Base-by-base conservation (phyloP, 805 yeast species). In the Debaryomyces prosopidis region DNA sequence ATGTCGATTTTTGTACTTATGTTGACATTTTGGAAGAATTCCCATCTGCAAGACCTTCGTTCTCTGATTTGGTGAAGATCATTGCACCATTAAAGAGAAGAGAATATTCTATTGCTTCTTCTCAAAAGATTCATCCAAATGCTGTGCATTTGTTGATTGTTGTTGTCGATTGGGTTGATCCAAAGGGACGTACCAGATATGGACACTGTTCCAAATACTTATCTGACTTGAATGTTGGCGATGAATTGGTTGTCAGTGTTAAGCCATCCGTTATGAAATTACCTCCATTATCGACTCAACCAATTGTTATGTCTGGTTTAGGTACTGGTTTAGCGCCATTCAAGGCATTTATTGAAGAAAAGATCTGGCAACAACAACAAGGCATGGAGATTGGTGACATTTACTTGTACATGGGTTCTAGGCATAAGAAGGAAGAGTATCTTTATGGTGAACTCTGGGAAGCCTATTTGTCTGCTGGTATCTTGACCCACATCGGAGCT, bases 261-360 rank as follows among this genome's bases (percentile, higher is more conserved):
- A 92, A 92, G 71, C 96, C 97, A 26, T 89, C 97, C 8, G 97
- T 92, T 38, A 91, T 92, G 97, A 92, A 91, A 70, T 75, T 92
- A 51, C 98, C 98, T 49, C 87, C 91, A 57, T 76, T 81, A 51
- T 79, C 96, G 8, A 81, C 83, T 39, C 92, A 89, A 63, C 97
- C 98, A 17, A 85, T 92, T 56, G 84, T 92, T 52, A 92, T 92
- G 98, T 85, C 96, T 57, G 98, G 98, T 58, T 77, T 92, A 55
- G 98, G 98, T 71, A 92, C 98, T 43, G 98, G 98, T 54, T 80
- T 92, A 59, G 98, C 98, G 23, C 98, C 98, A 42, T 92, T 92
- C 84, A 92, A 92, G 77, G 98, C 98, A 0, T 90, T 92, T 62
- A 80, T 92, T 46, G 98, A 92, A 69, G 97, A 92, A 71, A 90